phyloP scores from a whole-genome alignment of 1,284 basidiomycete genomes.

The Phlebopus sp. region DNA sequence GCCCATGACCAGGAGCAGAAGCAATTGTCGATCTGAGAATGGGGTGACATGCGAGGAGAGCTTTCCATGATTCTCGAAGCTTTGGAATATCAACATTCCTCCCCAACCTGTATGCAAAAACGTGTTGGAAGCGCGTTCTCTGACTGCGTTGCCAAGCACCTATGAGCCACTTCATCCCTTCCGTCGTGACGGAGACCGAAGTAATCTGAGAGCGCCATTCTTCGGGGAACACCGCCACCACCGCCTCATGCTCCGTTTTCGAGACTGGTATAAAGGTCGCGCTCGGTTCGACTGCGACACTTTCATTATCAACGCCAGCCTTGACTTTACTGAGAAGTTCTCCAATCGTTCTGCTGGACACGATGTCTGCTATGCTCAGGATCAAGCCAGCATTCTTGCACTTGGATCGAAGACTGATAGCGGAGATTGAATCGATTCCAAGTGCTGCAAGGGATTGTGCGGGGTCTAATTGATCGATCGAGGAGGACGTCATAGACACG shows the following conservation, averaged over 20 bases:
- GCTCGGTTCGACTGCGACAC: conserved; percentile 4
- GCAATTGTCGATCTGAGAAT: conserved; percentile 46
- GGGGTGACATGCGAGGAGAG: conserved; percentile 36
- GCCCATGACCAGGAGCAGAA: conserved; percentile 25
- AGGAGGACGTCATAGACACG: conserved; percentile 20
- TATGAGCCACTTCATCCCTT: conserved; percentile 34
- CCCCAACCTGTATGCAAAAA: conserved; percentile 41
- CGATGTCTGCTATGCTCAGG: conserved; percentile 40
- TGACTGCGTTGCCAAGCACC: conserved; percentile 45
- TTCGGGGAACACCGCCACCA: conserved; percentile 14
- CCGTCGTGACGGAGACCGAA: conserved; percentile 11
- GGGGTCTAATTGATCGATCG: conserved; percentile 25
- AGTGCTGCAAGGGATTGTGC: conserved; percentile 39
- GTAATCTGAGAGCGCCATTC: conserved; percentile 8
- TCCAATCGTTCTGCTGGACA: conserved; percentile 37
- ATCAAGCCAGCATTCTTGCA: conserved; percentile 37
- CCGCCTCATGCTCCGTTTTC: conserved; percentile 13
- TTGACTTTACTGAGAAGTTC: conserved; percentile 31
- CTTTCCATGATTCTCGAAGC: conserved; percentile 38
- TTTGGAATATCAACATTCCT: conserved; percentile 28
- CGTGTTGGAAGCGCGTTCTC: conserved; percentile 44
- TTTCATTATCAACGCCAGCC: background rate
- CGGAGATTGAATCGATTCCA: conserved; percentile 53
- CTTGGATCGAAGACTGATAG: conserved; percentile 44
- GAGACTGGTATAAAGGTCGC: conserved; percentile 7